A percentile compares a stretch with the other conserved stretches of the same genome.
Evolutionary conservation across 768 basidiomycete genomes (phyloP).

Genomic region (Aureoboletus auriporus): DNA sequence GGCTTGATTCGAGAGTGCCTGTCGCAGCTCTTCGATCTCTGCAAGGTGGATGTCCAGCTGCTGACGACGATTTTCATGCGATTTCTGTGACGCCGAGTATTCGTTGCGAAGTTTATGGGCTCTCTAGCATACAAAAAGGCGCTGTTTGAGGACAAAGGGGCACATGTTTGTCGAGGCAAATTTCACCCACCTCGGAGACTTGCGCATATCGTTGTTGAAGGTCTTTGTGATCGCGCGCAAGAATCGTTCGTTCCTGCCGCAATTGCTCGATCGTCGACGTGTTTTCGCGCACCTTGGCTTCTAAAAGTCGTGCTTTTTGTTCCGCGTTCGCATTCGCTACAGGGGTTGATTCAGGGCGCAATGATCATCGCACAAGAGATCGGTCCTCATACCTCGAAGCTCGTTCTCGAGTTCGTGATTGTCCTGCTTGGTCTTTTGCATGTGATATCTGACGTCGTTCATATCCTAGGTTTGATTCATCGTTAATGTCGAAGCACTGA

Average conservation of each 20-base stretch:
- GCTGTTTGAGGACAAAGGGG: too few species aligned
- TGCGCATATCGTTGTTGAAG: conserved; percentile 67
- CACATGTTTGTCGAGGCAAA: too few species aligned
- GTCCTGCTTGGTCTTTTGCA: conserved; percentile 67
- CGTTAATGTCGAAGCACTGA: not conserved
- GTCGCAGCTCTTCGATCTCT: conserved; percentile 76
- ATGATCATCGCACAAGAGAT: not conserved
- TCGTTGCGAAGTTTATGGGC: conserved; percentile 61
- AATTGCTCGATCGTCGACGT: conserved; percentile 66
- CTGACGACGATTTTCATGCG: conserved; percentile 69
- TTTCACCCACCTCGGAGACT: conserved; percentile 54
- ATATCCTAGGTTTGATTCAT: conserved; percentile 55
- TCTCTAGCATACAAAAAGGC: conserved; percentile 34
- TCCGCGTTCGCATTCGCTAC: conserved; percentile 64
- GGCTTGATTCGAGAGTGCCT: conserved; percentile 56
- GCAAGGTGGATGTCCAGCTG: conserved; percentile 67
- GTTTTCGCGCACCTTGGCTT: conserved; percentile 66
- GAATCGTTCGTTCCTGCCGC: conserved; percentile 69
- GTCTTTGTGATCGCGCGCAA: conserved; percentile 66
- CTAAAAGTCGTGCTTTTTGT: conserved; percentile 68
- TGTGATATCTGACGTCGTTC: conserved; percentile 66
- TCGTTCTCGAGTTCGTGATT: conserved; percentile 72
- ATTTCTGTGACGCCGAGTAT: conserved; percentile 54
- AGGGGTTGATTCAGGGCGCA: not conserved
- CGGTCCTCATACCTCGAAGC: conserved; percentile 52